Conservation (phyloP, 495 filamentous ascomycete genomes). For the Tuber indicum region DNA sequence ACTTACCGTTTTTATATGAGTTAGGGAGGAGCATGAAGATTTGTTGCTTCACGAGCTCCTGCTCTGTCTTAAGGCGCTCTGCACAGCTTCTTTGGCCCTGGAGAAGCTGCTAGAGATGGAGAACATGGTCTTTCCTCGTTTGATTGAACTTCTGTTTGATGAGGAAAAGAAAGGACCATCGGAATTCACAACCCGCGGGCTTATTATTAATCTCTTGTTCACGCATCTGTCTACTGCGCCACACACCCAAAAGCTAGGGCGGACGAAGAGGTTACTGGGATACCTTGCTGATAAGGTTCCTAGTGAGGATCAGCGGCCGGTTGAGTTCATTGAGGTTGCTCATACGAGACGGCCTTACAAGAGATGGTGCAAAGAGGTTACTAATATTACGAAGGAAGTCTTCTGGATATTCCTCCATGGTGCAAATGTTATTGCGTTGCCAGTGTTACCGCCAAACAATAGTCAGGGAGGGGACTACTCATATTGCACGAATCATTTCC, state of each 20-base stretch:
- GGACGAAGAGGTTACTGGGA: slow-evolving; percentile 59
- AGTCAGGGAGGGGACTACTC: slow-evolving; percentile 16
- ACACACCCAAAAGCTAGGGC: slow-evolving; percentile 24
- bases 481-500: slow-evolving; percentile 73
- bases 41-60: slow-evolving; percentile 83
- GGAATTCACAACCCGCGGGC: slow-evolving; percentile 85
- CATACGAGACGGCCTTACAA: slow-evolving; percentile 80
- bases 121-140: slow-evolving; percentile 71
- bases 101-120: slow-evolving; percentile 75
- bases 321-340: slow-evolving; percentile 84
- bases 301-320: slow-evolving; percentile 63
- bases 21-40: slow-evolving; percentile 93
- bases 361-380: slow-evolving; percentile 87
- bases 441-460: slow-evolving; percentile 6
- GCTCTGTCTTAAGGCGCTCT: slow-evolving; percentile 88
- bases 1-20: slow-evolving; percentile 27
- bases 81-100: slow-evolving; percentile 79
- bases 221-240: slow-evolving; percentile 54
- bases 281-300: slow-evolving; percentile 78
- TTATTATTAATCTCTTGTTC: slow-evolving; percentile 79
- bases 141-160: slow-evolving; percentile 86
- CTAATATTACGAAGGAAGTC: slow-evolving; percentile 90
- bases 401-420: slow-evolving; percentile 99
- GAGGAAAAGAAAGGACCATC: slow-evolving; percentile 94
- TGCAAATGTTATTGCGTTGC: slow-evolving; percentile 65